Conservation (phyloP, 352 stramenopile genomes). For the Pythium angustatum region DNA sequence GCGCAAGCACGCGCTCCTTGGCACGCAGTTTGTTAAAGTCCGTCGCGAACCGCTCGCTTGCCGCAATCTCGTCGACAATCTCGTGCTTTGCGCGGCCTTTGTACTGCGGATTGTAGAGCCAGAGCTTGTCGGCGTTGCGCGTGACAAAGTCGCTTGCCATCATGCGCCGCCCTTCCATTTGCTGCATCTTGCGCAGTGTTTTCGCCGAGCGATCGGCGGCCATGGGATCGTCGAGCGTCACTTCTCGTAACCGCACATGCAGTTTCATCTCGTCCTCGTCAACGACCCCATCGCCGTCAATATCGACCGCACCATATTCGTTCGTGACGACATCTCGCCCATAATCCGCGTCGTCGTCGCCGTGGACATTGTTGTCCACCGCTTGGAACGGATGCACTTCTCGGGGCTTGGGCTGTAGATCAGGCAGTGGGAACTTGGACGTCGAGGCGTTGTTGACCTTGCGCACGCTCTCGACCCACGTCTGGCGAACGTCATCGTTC, state of each 20-base stretch:
- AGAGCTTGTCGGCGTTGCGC: conserved; percentile 56
- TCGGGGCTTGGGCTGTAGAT: conserved; percentile 47
- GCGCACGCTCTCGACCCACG: conserved; percentile 62
- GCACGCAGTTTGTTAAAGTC: conserved; percentile 57
- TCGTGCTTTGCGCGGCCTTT: conserved; percentile 36
- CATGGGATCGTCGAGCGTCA: conserved; percentile 21
- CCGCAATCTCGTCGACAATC: conserved; percentile 53
- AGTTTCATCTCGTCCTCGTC: conserved; percentile 69
- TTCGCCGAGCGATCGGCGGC: conserved; percentile 5
- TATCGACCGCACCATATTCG: conserved; percentile 53
- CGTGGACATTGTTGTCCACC: conserved; percentile 20
- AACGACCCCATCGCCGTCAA: conserved; percentile 62
- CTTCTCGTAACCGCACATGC: conserved; percentile 47
- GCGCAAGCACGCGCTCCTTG: conserved; percentile 59
- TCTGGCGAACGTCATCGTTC: conserved; percentile 32
- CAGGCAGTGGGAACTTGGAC: conserved; percentile 47
- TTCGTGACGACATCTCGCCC: conserved; percentile 39
- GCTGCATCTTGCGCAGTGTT: conserved; percentile 36
- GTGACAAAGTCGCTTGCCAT: conserved; percentile 65
- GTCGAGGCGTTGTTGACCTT: conserved; percentile 47
- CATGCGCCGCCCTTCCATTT: conserved; percentile 51
- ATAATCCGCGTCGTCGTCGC: neutral
- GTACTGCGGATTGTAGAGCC: conserved; percentile 56
- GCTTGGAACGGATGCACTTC: conserved; percentile 21
- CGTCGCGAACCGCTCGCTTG: conserved; percentile 39